Evolutionary conservation across 2,329 filamentous ascomycete genomes (phyloP).

Genomic region (Cordyceps militaris): DNA sequence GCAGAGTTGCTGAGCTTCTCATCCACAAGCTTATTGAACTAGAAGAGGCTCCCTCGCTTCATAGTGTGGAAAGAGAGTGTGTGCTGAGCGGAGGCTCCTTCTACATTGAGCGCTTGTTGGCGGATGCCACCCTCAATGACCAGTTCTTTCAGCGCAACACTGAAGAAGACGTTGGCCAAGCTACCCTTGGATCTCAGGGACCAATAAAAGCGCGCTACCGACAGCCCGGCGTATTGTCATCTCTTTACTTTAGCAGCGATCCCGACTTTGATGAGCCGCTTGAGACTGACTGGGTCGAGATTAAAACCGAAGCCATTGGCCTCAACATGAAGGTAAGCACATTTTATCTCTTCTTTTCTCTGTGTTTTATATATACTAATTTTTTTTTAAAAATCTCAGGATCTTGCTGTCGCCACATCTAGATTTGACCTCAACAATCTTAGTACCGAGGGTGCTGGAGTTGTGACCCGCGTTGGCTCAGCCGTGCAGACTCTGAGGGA

Average conservation of each 20-base stretch:
- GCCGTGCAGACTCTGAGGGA: constrained; percentile 17
- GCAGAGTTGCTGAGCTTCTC: not conserved
- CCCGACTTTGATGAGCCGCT: constrained; percentile 17
- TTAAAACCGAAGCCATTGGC: constrained; percentile 23
- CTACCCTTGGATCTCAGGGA: not conserved
- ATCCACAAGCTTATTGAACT: not conserved
- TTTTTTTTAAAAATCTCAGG: constrained; percentile 30
- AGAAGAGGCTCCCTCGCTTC: not conserved
- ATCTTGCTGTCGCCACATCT: constrained; percentile 27
- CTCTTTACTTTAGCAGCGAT: constrained; percentile 21
- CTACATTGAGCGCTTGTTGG: not conserved
- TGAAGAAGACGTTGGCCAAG: not conserved
- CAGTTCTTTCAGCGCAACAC: not conserved
- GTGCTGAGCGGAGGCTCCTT: not conserved
- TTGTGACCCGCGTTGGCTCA: constrained; percentile 18
- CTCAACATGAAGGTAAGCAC: constrained; percentile 19
- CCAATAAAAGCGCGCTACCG: constrained; percentile 1
- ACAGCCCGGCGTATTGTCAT: constrained; percentile 20
- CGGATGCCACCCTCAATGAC: not conserved
- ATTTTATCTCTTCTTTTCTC: not conserved
- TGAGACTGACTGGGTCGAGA: constrained; percentile 19
- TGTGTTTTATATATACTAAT: not conserved
- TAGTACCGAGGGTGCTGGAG: constrained; percentile 22
- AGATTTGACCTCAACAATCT: constrained; percentile 18
- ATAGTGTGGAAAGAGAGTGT: not conserved